Evolutionary conservation across 208 protist genomes (phyloP).

Genomic region (Trypanosoma congolense): DNA sequence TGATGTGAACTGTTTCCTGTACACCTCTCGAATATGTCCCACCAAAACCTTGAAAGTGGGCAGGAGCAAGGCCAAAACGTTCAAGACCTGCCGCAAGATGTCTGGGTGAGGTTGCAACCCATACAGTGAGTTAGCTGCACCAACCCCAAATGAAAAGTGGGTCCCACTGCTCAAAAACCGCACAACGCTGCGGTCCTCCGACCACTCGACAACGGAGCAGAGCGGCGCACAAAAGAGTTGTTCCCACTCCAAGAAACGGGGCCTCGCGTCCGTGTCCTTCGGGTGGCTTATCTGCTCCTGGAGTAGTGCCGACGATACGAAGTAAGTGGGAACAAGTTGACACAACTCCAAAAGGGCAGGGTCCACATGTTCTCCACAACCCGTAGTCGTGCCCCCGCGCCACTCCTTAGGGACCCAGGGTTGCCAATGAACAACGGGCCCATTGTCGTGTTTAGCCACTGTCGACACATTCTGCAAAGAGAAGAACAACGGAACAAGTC

Average conservation of each 20-base stretch:
- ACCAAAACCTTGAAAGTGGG: conserved; percentile 17
- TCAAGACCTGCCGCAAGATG: conserved; percentile 14
- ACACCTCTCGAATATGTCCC: conserved; percentile 4
- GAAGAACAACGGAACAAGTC: conserved; percentile 8
- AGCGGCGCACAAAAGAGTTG: conserved; percentile 8
- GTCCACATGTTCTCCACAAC: not conserved
- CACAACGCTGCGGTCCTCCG: conserved; percentile 10
- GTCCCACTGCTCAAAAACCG: conserved; percentile 4
- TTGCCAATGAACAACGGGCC: conserved; percentile 15
- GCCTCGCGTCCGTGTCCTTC: not conserved
- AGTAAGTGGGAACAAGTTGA: conserved; percentile 19
- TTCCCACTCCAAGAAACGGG: conserved; percentile 9
- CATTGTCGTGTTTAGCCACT: not conserved
- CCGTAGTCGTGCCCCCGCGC: not conserved
- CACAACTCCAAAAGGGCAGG: conserved; percentile 1
- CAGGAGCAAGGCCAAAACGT: conserved; percentile 14
- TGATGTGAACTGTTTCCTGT: conserved; percentile 11
- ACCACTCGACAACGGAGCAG: conserved; percentile 18
- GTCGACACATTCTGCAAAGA: conserved; percentile 1
- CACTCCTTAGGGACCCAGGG: conserved; percentile 15
- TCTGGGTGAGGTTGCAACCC: conserved; percentile 6
- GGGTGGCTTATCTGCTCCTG: conserved; percentile 1
- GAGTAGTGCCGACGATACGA: conserved; percentile 15
- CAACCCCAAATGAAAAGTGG: not conserved
- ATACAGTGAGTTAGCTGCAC: conserved; percentile 12